These are phyloP conservation scores for Ophiostoma tasmaniense DNA, from an alignment of 2,329 filamentous ascomycete species.

Conservation along the genomic window DNA sequence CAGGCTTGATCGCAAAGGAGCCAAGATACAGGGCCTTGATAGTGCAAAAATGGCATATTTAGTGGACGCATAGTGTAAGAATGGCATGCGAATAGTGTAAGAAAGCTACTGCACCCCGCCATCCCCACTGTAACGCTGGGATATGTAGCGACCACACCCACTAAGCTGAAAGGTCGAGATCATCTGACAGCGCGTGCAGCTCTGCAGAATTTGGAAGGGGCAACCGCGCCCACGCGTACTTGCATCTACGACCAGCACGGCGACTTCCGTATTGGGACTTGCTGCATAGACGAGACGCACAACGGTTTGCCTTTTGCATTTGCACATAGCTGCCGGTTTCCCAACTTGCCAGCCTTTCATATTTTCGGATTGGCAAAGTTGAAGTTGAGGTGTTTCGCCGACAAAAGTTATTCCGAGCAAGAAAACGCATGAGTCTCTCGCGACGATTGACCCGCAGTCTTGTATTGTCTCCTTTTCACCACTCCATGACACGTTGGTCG, in stretches of 20 bases:
- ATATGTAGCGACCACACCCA: background rate
- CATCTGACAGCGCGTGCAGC: background rate
- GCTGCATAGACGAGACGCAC: background rate
- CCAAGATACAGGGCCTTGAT: background rate
- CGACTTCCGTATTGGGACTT: background rate
- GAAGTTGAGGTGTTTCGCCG: background rate
- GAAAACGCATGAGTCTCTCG: background rate
- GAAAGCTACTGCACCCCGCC: slow-evolving; percentile 2
- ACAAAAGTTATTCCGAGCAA: background rate
- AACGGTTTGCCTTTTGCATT: no score
- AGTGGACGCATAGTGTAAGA: background rate
- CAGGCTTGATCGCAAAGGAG: background rate
- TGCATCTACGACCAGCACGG: background rate
- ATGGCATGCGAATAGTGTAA: background rate
- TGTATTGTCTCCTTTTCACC: background rate
- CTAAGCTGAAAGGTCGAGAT: background rate
- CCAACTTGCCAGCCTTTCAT: background rate
- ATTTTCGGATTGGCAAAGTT: background rate
- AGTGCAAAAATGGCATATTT: background rate
- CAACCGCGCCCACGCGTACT: background rate
- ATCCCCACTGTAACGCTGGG: background rate
- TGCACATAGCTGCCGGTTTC: background rate
- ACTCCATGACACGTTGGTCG: background rate
- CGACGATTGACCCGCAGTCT: background rate
- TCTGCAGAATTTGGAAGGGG: background rate